Evolutionary conservation across 225 moss, liverwort and hornwort genomes (phyloP), one percentile per base, ranked within the genome.

Genomic region (Straminergon stramineum): DNA sequence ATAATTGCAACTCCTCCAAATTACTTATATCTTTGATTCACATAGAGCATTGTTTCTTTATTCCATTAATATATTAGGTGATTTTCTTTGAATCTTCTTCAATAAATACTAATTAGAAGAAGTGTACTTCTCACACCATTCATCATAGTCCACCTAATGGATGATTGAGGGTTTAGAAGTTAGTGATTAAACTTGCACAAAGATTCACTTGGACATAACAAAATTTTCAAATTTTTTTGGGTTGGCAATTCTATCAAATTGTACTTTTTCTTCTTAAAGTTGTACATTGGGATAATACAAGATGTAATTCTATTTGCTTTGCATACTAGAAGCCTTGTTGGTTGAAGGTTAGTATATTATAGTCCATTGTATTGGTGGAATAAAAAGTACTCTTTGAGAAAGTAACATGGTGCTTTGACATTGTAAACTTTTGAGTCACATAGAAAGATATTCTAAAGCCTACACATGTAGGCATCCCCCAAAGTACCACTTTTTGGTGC

Each of bases 301-400:
- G 16, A n/a, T 56, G 6, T 26, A n/a, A n/a, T 79, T 58, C 4
- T 8, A 37, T 55, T 56, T 55, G 15, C 4, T 21, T 23, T 55
- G 37, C 2, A 78, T 0, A 23, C 15, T 34, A 55, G 2, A 37
- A 37, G 37, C 14, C 2, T 53, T 53, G 3, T 55, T 39, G 4
- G 14, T n/a, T 27, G 17, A 26, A 79, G n/a, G 21, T 26, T 56
- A 26, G 4, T 79, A 4, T 16, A 56, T 0, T 4, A 0, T 11
- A 56, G 7, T 26, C 6, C 57, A 0, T 79, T 24, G 6, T n/a
- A n/a, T 0, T 10, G 0, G 24, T n/a, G 0, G 5, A n/a, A 57
- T 57, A 57, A 52, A 17, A 57, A 57, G 2, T 26, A 16, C 2
- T 24, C 6, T 24, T 2, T 37, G 0, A 55, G 24, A 53, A 32